Percentiles rank a stretch among this genome's conserved stretches.
Evolutionary conservation across 148 eudicot species (phyloP).

Genomic region (Dysphania ambrosioides): DNA sequence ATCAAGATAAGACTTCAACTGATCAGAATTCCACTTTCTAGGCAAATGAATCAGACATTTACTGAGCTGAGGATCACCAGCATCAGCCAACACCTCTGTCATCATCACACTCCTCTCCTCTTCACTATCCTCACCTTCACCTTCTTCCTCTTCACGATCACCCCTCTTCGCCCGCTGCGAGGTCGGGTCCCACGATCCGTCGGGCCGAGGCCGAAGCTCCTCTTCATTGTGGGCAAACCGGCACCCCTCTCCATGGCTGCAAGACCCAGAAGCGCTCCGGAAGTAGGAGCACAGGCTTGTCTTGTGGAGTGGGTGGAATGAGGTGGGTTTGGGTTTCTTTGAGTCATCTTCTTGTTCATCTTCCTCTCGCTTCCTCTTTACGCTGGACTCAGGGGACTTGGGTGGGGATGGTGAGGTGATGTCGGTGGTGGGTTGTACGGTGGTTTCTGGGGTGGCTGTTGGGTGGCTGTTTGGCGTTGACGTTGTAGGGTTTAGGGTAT

Average conservation of each 20-base stretch:
- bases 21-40: slow-evolving; percentile 61
- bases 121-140: slow-evolving; percentile 15
- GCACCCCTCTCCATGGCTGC: slow-evolving; percentile 80
- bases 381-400: slow-evolving; percentile 21
- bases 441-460: neutral
- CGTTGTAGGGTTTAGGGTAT: neutral
- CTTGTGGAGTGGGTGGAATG: slow-evolving; percentile 59
- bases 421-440: neutral
- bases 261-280: slow-evolving; percentile 49
- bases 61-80: slow-evolving; percentile 36
- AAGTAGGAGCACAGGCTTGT: slow-evolving; percentile 83
- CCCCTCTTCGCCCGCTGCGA: slow-evolving; percentile 60
- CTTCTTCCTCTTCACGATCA: slow-evolving; percentile 27
- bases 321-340: slow-evolving; percentile 16
- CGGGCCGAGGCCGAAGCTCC: slow-evolving; percentile 75
- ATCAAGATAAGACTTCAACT: slow-evolving; percentile 48
- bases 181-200: slow-evolving; percentile 85
- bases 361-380: slow-evolving; percentile 63
- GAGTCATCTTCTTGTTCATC: slow-evolving; percentile 14
- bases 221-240: slow-evolving; percentile 74
- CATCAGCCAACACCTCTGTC: slow-evolving; percentile 54
- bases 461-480: too few relatives aligned
- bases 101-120: slow-evolving; percentile 45
- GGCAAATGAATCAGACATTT: slow-evolving; percentile 76
- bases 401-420: neutral